Base-by-base conservation (phyloP, 176 grass and related monocot species). In the Pontederia crassipes region DNA sequence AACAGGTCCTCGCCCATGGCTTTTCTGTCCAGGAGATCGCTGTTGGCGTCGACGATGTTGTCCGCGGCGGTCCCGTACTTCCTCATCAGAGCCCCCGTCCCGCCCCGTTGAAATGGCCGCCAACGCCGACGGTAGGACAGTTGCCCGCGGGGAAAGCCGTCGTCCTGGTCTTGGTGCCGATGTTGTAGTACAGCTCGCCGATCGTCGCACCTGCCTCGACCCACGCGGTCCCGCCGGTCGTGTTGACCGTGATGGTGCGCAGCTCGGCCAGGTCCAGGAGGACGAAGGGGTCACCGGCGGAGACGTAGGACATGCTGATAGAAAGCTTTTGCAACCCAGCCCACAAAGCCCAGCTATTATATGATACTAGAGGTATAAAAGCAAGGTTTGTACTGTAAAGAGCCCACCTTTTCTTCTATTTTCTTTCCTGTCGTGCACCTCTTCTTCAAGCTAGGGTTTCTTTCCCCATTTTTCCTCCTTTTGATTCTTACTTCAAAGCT, bases 1-100 rank as follows among this genome's bases (percentile, higher is more conserved):
- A 86, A 86, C 12, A 76, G 62, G 11, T 82, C 58, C 75, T 76
- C 72, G 17, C 84, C 84, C 75, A 87, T 87, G 68, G 40, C 48
- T 49, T 8, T 24, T 66, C 68, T 77, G 66, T 87, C 62, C n/a
- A 87, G 6, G 35, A 93, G 55, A 15, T 61, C 59, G 3, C 83
- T 80, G 4, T 59, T 18, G 63, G 73, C 67, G 58, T 71, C 66
- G 8, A 93, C 4, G 28, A 93, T 26, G 62, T 88, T 84, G 70
- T 93, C 89, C 15, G 55, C 15, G 58, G 58, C 8, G 9, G 35
- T 14, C 2, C 58, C 58, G 58, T 60, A 40, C 58, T 60, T 60
- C 58, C 58, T 60, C 58, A 35, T 12, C 27, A 60, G 8, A 26
- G 28, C 0, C 11, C 58, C 58, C 3, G 35, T 40, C 11, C 58